These are phyloP conservation scores for Pseudogymnoascus sp. DNA, from an alignment of 2,329 filamentous ascomycete species.

Conservation along the genomic window DNA sequence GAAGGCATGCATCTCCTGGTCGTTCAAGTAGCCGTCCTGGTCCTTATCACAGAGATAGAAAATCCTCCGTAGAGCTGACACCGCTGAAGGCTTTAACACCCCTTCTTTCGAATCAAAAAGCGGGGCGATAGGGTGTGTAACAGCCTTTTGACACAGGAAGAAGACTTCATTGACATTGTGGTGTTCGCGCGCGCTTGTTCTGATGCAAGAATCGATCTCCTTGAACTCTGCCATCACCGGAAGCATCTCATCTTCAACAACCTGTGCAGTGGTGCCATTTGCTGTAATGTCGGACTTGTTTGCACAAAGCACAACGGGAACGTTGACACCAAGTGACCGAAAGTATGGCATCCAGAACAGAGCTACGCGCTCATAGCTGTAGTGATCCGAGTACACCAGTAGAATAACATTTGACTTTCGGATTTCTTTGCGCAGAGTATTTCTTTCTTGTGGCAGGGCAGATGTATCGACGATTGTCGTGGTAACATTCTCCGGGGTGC, in stretches of 20 bases:
- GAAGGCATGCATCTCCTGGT: conserved; percentile 84
- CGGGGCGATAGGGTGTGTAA: conserved; percentile 93
- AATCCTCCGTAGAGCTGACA: conserved; percentile 78
- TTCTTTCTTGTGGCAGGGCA: conserved; percentile 85
- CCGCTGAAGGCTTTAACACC: conserved; percentile 77
- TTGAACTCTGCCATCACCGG: conserved; percentile 98
- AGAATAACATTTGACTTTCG: conserved; percentile 95
- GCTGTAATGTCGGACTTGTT: conserved; percentile 90
- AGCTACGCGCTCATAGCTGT: conserved; percentile 95
- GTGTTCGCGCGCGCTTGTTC: conserved; percentile 85
- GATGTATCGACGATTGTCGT: conserved; percentile 98
- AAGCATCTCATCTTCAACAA: conserved; percentile 94
- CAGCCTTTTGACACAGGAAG: conserved; percentile 95
- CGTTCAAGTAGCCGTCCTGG: conserved; percentile 85
- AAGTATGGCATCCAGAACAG: conserved; percentile 99
- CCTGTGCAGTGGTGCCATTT: conserved; percentile 69
- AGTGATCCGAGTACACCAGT: conserved; percentile 95
- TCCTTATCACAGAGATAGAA: conserved; percentile 97
- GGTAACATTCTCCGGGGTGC: conserved; percentile 91
- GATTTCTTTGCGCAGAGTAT: conserved; percentile 84
- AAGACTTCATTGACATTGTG: conserved; percentile 94
- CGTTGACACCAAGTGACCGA: conserved; percentile 93
- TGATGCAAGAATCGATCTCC: conserved; percentile 96
- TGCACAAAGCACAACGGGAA: conserved; percentile 91
- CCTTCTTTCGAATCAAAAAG: conserved; percentile 94